phyloP scores from a whole-genome alignment of 768 basidiomycete species.

The Tricholoma matsutake region DNA sequence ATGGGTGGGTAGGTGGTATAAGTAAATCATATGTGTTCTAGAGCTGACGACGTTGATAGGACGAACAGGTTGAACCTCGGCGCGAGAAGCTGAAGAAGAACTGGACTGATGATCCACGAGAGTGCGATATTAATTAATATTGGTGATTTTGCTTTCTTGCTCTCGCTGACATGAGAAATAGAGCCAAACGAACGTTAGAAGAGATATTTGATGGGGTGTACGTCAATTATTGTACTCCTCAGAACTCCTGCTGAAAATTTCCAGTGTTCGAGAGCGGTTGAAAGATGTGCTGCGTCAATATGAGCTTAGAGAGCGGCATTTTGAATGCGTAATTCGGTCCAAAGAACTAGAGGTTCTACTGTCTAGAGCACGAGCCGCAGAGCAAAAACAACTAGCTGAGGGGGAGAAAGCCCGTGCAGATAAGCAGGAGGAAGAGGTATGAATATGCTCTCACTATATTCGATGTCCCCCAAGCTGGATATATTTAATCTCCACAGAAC shows the following conservation, averaged over 20 bases:
- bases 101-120: slow-evolving; percentile 72
- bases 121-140: slow-evolving; percentile 45
- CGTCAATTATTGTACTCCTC: slow-evolving; percentile 27
- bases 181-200: slow-evolving; percentile 72
- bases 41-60: slow-evolving; percentile 34
- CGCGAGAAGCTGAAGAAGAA: slow-evolving; percentile 75
- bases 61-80: slow-evolving; percentile 60
- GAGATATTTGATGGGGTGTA: slow-evolving; percentile 87
- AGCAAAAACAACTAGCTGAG: slow-evolving; percentile 81
- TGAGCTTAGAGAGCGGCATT: slow-evolving; percentile 87
- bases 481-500: slow-evolving; percentile 38
- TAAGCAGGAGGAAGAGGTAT: slow-evolving; percentile 73
- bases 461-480: slow-evolving; percentile 12
- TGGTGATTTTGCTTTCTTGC: neutral
- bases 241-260: slow-evolving; percentile 2
- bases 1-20: slow-evolving; percentile 53
- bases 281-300: slow-evolving; percentile 87
- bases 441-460: slow-evolving; percentile 22
- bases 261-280: slow-evolving; percentile 78
- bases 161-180: slow-evolving; percentile 25
- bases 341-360: slow-evolving; percentile 88
- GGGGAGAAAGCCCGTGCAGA: slow-evolving; percentile 67
- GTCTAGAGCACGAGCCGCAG: slow-evolving; percentile 83
- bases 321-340: slow-evolving; percentile 88
- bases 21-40: neutral